Conservation (phyloP, 2,329 filamentous ascomycete genomes). For the Diaporthe australafricana region DNA sequence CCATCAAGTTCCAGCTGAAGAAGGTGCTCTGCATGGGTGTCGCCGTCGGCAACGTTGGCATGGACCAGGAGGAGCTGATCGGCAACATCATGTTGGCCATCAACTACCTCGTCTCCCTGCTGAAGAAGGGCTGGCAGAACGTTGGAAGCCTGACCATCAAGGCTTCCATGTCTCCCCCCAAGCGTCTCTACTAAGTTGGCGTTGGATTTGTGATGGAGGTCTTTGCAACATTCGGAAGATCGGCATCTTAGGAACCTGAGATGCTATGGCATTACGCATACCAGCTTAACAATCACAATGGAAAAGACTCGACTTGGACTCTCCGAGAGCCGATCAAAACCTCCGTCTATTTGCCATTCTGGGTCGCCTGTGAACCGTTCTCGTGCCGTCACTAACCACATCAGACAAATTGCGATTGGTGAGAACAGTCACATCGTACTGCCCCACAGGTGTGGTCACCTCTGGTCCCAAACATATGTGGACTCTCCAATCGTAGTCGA, state of each 20-base stretch:
- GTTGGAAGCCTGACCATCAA: conserved; percentile 99
- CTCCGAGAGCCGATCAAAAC: conserved; percentile 8
- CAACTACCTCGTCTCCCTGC: conserved; percentile 99
- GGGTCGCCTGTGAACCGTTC: neutral
- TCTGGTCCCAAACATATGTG: neutral
- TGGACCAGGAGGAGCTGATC: conserved; percentile 95
- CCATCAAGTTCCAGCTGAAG: conserved; percentile 99
- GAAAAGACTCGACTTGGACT: conserved; percentile 24
- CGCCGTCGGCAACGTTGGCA: conserved; percentile 97
- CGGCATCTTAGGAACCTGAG: neutral
- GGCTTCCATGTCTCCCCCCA: conserved; percentile 99
- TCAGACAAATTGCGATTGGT: conserved; percentile 14
- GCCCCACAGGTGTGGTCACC: neutral
- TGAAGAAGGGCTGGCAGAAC: conserved; percentile 99
- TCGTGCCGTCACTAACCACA: neutral
- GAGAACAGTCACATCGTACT: conserved; percentile 10
- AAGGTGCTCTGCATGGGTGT: conserved; percentile 99
- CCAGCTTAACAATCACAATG: conserved; percentile 25
- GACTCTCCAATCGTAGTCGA: neutral
- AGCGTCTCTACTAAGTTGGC: conserved; percentile 87
- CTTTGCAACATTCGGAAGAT: conserved; percentile 35
- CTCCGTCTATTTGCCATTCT: neutral
- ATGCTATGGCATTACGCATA: neutral
- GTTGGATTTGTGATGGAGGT: conserved; percentile 8
- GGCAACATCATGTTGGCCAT: conserved; percentile 99